Conservation (phyloP, 495 filamentous ascomycete species). For the Penicillium cinerascens region DNA sequence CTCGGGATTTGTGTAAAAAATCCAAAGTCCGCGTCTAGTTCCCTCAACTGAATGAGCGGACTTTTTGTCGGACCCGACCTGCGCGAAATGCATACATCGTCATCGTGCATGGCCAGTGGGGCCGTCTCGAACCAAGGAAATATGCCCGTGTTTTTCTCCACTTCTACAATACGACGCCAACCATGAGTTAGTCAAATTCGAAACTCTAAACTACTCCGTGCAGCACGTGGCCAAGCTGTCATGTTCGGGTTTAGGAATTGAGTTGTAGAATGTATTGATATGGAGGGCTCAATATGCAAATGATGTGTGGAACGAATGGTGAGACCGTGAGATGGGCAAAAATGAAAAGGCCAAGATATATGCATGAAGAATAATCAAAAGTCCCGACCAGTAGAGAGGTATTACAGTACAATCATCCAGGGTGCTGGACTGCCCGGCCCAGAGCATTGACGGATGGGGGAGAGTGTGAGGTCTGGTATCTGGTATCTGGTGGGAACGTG, state of each 20-base stretch:
- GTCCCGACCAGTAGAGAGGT: slow-evolving; percentile 3
- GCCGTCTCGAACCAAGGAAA: not conserved
- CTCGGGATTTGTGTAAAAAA: not conserved
- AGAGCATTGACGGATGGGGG: not conserved
- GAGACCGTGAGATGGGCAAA: not conserved
- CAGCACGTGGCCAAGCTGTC: not conserved
- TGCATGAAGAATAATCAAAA: slow-evolving; percentile 8
- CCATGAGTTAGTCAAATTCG: not conserved
- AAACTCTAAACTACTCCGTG: not conserved
- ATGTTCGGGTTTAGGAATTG: not conserved
- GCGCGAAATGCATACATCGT: not conserved
- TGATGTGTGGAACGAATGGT: slow-evolving; percentile 1
- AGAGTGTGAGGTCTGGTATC: not conserved
- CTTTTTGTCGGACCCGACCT: not conserved
- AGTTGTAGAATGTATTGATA: not conserved
- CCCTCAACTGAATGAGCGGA: no score
- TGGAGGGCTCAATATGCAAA: slow-evolving; percentile 6
- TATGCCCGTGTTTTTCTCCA: not conserved
- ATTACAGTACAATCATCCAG: slow-evolving; percentile 7
- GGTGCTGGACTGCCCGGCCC: not conserved
- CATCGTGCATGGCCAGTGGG: slow-evolving; percentile 1
- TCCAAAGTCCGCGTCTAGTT: not conserved
- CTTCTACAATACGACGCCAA: not conserved
- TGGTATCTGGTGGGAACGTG: not conserved
- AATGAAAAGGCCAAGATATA: slow-evolving; percentile 10